Conservation (phyloP, 306 rosid species). For the Cyamopsis tetragonoloba region DNA sequence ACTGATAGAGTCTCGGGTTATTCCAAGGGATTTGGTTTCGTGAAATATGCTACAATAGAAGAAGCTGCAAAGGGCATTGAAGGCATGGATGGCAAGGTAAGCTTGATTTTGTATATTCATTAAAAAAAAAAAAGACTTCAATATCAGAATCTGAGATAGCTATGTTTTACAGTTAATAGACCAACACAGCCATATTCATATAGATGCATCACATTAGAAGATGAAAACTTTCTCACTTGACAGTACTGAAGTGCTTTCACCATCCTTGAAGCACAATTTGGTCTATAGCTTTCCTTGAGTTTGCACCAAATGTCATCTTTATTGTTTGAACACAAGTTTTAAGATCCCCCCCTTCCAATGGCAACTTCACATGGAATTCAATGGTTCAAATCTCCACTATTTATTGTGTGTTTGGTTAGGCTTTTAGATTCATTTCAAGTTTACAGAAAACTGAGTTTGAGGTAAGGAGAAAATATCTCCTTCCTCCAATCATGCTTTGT, state of each 20-base stretch:
- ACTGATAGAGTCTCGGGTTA: slow-evolving; percentile 86
- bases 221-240: neutral
- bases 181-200: neutral
- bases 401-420: too few relatives aligned
- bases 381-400: neutral
- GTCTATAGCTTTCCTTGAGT: neutral
- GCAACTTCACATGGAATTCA: neutral
- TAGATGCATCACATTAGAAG: neutral
- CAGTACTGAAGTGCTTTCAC: neutral
- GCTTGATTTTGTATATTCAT: neutral
- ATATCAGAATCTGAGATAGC: neutral
- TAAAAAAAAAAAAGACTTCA: neutral
- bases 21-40: slow-evolving; percentile 95
- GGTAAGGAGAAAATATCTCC: too few relatives aligned
- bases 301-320: neutral
- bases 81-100: slow-evolving; percentile 98
- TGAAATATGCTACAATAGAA: slow-evolving; percentile 68
- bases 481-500: too few relatives aligned
- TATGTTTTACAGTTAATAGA: neutral
- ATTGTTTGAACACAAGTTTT: neutral
- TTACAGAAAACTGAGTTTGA: too few relatives aligned
- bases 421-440: too few relatives aligned
- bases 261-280: neutral
- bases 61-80: slow-evolving; percentile 84
- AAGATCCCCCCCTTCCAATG: neutral